Evolutionary conservation across 768 basidiomycete genomes (phyloP).

Genomic region (Suillus ampliporus): DNA sequence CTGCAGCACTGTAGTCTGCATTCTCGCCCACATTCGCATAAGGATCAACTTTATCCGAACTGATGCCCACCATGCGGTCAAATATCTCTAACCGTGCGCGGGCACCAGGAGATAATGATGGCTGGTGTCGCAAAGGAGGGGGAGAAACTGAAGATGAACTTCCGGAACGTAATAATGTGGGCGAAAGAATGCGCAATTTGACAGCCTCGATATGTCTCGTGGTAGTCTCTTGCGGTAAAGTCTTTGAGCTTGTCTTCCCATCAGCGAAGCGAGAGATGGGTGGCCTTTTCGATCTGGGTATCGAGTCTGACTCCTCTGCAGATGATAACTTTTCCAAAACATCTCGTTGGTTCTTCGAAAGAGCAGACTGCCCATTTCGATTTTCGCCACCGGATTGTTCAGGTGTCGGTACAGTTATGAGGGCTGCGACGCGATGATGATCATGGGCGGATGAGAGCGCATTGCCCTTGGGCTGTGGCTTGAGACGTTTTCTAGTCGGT

Average conservation of each 20-base stretch:
- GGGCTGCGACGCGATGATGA: not conserved
- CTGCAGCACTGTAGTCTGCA: slow-evolving; percentile 9
- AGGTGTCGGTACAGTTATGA: not conserved
- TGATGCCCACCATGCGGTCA: slow-evolving; percentile 28
- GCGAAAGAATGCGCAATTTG: not conserved
- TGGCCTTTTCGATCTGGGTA: not conserved
- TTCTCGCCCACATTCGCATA: slow-evolving; percentile 8
- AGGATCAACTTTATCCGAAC: not conserved
- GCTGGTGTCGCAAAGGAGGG: slow-evolving; percentile 8
- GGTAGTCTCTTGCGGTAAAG: not conserved
- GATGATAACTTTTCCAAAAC: not conserved
- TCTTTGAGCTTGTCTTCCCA: not conserved
- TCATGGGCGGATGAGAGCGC: not conserved
- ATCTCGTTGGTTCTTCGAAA: not conserved
- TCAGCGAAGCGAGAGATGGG: slow-evolving; percentile 2
- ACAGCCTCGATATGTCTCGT: not conserved
- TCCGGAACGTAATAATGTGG: not conserved
- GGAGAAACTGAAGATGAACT: not conserved
- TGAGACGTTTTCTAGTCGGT: not conserved
- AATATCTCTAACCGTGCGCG: slow-evolving; percentile 34
- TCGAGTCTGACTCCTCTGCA: not conserved
- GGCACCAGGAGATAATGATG: slow-evolving; percentile 33
- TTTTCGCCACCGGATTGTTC: not conserved
- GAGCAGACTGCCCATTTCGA: not conserved
- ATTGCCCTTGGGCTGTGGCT: slow-evolving; percentile 22